These are phyloP conservation scores for Blastobotrys raffinosifermentans DNA, from an alignment of 1,139 yeast genomes.

Conservation along the genomic window DNA sequence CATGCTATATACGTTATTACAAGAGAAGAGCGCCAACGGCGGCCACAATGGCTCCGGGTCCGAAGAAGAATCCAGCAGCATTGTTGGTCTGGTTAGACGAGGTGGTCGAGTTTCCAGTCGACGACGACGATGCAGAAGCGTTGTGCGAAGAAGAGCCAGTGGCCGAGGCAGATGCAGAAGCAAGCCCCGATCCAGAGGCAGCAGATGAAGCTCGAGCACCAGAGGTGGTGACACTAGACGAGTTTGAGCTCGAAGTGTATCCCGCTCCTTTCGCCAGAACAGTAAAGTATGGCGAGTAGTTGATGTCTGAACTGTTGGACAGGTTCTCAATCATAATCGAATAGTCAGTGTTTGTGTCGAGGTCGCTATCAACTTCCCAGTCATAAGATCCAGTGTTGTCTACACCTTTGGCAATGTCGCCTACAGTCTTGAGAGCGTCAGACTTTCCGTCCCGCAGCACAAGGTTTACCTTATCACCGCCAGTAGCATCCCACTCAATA, in stretches of 20 bases:
- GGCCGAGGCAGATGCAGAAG: slow-evolving; percentile 13
- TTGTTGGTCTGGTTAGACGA: slow-evolving; percentile 23
- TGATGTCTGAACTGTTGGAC: slow-evolving; percentile 18
- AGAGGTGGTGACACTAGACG: slow-evolving; percentile 12
- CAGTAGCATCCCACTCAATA: slow-evolving; percentile 28
- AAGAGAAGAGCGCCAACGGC: slow-evolving; percentile 14
- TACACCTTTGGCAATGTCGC: slow-evolving; percentile 26
- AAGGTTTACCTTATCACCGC: slow-evolving; percentile 27
- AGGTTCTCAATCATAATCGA: slow-evolving; percentile 31
- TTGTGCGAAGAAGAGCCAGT: slow-evolving; percentile 15
- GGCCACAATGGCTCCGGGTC: slow-evolving; percentile 13
- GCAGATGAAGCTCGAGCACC: slow-evolving; percentile 22
- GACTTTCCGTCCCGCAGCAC: slow-evolving; percentile 27
- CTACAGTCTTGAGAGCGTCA: slow-evolving; percentile 20
- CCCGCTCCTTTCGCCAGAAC: slow-evolving; percentile 25
- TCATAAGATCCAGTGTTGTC: slow-evolving; percentile 28
- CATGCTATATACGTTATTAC: slow-evolving; percentile 2
- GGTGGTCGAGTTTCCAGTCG: slow-evolving; percentile 17
- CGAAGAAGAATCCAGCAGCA: slow-evolving; percentile 15
- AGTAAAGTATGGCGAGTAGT: slow-evolving; percentile 31
- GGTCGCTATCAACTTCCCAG: slow-evolving; percentile 27
- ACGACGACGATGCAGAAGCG: slow-evolving; percentile 13
- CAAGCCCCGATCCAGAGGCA: slow-evolving; percentile 28
- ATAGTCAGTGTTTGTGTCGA: slow-evolving; percentile 27
- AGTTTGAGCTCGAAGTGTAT: slow-evolving; percentile 21